Evolutionary conservation across 139 green algal genomes (phyloP).

Genomic region (Micromonas commoda): DNA sequence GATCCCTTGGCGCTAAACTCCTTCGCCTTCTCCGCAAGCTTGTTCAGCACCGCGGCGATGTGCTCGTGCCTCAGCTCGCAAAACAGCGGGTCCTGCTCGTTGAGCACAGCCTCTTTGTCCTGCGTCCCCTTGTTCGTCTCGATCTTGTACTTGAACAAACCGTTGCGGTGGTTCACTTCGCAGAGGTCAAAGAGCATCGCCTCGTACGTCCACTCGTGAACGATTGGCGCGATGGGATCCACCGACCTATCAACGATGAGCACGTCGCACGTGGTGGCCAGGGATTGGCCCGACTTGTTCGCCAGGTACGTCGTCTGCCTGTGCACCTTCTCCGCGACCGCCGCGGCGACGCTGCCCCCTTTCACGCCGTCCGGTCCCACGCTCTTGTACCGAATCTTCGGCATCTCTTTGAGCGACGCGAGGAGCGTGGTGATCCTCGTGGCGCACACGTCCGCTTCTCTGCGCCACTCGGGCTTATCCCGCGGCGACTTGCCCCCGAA

Average conservation of each 20-base stretch:
- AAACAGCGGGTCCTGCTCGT: conserved; percentile 65
- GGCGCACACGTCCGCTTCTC: background rate
- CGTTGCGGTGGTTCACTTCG: conserved; percentile 38
- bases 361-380: background rate
- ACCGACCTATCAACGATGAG: conserved; percentile 77
- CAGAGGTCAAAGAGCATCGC: conserved; percentile 87
- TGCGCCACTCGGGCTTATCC: background rate
- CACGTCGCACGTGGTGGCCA: conserved; percentile 56
- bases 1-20: conserved; percentile 69
- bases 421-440: background rate
- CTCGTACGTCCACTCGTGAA: conserved; percentile 98
- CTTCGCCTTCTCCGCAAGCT: conserved; percentile 44
- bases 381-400: no score
- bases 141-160: conserved; percentile 42
- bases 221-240: conserved; percentile 67
- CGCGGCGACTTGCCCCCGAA: background rate
- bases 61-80: conserved; percentile 81
- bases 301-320: background rate
- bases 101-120: conserved; percentile 73
- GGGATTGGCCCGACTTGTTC: background rate
- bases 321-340: background rate
- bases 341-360: no score
- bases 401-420: background rate
- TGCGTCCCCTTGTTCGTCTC: conserved; percentile 47
- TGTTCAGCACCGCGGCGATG: conserved; percentile 67